Evolutionary conservation across 2,329 filamentous ascomycete genomes (phyloP), one percentile per base, ranked within the genome.

Genomic region (Alternaria novae-zelandiae): DNA sequence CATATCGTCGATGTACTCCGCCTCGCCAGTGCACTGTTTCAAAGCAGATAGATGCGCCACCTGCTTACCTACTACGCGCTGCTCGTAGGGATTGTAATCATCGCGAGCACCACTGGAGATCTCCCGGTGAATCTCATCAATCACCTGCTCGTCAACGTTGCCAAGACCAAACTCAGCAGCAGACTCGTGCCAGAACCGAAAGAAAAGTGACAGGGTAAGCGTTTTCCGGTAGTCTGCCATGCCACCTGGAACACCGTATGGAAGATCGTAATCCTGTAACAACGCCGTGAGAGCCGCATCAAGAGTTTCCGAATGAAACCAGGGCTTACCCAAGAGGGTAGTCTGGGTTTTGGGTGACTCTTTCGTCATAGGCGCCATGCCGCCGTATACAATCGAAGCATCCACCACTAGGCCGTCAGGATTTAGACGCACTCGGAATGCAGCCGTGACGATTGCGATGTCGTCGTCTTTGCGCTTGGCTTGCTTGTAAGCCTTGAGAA

Each of bases 401-500:
- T 91, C 89, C 65, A 89, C 85, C 6, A 98, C 91, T 3, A 88
- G 76, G 30, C 93, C 88, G 3, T 86, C 83, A 5, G 90, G 84
- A 50, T 90, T 86, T 4, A 98, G 82, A 12, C 87, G 87, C 13
- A 98, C 86, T 20, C 92, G 88, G 62, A 97, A 83, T 1, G 94
- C 93, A 23, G 91, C 89, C 30, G 95, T 98, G 20, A 97, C 96
- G 70, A 98, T 98, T 3, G 95, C 96, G 74, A 98, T 98, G 74
- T 98, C 95, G 74, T 98, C 95, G 72, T 98, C 95, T 77, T 97
- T 97, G 65, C 96, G 85, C 83, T 98, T 98, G 0, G 96, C 90
- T 78, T 98, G 95, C 80, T 98, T 98, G 81, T 97, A 98, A 0
- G 94, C 90, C 57, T 92, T 88, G 75, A 96, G 88, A 72, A 91